Percentiles rank a stretch among this genome's conserved stretches.
Evolutionary conservation across 78 protist genomes (phyloP).

Genomic region (Chrysochromulina parva): DNA sequence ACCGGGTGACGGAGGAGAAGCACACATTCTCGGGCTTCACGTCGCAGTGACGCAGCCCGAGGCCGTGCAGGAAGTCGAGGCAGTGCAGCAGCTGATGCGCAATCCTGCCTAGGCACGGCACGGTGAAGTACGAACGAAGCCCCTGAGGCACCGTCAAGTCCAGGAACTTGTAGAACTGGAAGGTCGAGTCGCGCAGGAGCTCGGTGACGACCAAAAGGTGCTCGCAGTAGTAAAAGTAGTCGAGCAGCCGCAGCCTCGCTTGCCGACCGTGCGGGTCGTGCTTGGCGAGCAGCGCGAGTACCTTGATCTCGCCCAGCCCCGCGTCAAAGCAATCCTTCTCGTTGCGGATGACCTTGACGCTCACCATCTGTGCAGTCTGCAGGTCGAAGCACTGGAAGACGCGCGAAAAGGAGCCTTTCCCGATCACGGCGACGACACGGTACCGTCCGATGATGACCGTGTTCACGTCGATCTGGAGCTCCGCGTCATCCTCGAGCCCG

Average conservation of each 20-base stretch:
- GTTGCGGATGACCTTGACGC: constrained; percentile 77
- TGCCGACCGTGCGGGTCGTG: neutral
- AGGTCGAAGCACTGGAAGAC: constrained; percentile 68
- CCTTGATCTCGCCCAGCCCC: constrained; percentile 74
- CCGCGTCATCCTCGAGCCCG: neutral
- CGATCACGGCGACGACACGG: constrained; percentile 49
- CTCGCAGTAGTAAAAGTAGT: constrained; percentile 79
- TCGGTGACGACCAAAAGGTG: constrained; percentile 77
- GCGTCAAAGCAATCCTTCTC: constrained; percentile 79
- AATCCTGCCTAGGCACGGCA: constrained; percentile 56
- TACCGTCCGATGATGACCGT: constrained; percentile 65
- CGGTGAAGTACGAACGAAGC: constrained; percentile 42
- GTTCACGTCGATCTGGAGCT: constrained; percentile 39
- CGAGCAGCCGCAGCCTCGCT: neutral
- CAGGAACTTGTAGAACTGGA: constrained; percentile 60
- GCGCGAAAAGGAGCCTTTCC: constrained; percentile 65
- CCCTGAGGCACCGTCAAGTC: neutral
- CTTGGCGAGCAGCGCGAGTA: constrained; percentile 32
- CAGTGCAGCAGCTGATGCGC: constrained; percentile 50
- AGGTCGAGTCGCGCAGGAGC: constrained; percentile 68
- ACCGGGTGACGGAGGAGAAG: constrained; percentile 21
- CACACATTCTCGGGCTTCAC: constrained; percentile 84
- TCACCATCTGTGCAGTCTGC: constrained; percentile 31
- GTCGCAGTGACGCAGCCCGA: constrained; percentile 73
- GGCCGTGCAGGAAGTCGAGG: constrained; percentile 49